Percentiles rank a stretch among this genome's conserved stretches.
phyloP scores from a whole-genome alignment of 352 stramenopile genomes.

The Thalassiosira oceanica region DNA sequence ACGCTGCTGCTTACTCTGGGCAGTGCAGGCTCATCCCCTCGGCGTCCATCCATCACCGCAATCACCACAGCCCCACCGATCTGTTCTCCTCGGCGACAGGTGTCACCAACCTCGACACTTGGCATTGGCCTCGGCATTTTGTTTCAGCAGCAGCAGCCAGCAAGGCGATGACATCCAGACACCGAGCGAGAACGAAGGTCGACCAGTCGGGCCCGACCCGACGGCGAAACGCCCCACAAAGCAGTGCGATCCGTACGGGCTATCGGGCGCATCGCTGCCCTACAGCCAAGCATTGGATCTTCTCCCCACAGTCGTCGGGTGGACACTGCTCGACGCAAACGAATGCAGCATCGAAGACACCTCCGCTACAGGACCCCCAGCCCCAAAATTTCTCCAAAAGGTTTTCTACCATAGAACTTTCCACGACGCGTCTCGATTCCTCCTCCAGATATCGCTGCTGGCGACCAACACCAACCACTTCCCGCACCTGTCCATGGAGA shows the following conservation, averaged over 20 bases:
- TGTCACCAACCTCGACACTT: no score
- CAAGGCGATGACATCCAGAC: background rate
- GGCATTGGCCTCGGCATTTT: no score
- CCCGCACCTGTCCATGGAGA: constrained; percentile 45
- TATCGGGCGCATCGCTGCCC: constrained; percentile 35
- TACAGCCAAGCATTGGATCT: constrained; percentile 18
- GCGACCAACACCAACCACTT: constrained; percentile 49
- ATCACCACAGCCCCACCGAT: no score
- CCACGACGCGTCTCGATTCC: constrained; percentile 40
- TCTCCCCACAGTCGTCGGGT: constrained; percentile 32
- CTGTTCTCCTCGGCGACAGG: no score
- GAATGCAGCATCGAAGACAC: constrained; percentile 6
- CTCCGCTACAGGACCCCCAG: background rate
- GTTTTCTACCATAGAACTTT: constrained; percentile 44
- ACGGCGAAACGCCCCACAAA: constrained; percentile 37
- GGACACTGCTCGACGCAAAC: constrained; percentile 22
- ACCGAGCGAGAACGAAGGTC: constrained; percentile 2
- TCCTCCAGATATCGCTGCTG: constrained; percentile 30
- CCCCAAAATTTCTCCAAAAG: constrained; percentile 29
- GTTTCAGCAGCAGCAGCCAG: no score
- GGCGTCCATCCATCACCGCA: no score
- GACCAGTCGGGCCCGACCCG: no score
- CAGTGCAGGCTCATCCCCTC: no score
- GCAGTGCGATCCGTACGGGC: constrained; percentile 52
- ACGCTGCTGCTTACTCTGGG: no score